These are phyloP conservation scores for Daldinia sp. DNA, from an alignment of 2,329 filamentous ascomycete genomes.

Conservation along the genomic window DNA sequence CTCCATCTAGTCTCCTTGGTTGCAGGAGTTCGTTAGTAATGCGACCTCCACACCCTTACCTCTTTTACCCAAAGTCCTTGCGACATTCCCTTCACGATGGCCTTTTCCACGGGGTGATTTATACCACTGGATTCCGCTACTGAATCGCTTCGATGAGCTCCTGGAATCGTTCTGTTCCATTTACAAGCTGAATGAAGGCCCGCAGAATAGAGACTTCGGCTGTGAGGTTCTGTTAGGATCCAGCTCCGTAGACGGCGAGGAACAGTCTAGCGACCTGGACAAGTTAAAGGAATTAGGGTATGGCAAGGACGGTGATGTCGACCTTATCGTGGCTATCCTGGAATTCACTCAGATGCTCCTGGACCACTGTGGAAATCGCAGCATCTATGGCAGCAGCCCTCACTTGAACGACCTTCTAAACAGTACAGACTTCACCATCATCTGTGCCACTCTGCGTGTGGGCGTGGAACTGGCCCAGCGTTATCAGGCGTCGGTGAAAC, in stretches of 20 bases:
- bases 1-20: slow-evolving; percentile 79
- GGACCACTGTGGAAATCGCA: slow-evolving; percentile 96
- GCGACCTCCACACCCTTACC: slow-evolving; percentile 77
- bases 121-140: slow-evolving; percentile 96
- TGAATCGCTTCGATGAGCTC: slow-evolving; percentile 93
- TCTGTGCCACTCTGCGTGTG: slow-evolving; percentile 83
- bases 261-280: slow-evolving; percentile 60
- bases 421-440: slow-evolving; percentile 82
- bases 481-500: slow-evolving; percentile 89
- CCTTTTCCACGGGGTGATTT: slow-evolving; percentile 94
- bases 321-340: slow-evolving; percentile 83
- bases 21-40: slow-evolving; percentile 81
- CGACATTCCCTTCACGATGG: slow-evolving; percentile 88
- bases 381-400: slow-evolving; percentile 93
- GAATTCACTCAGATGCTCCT: slow-evolving; percentile 88
- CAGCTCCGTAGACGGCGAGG: slow-evolving; percentile 65
- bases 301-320: slow-evolving; percentile 79
- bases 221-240: slow-evolving; percentile 73
- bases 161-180: slow-evolving; percentile 83
- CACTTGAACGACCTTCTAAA: slow-evolving; percentile 91
- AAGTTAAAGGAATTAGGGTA: slow-evolving; percentile 72
- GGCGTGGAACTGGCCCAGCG: slow-evolving; percentile 89
- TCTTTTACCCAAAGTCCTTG: slow-evolving; percentile 80
- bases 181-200: slow-evolving; percentile 83
- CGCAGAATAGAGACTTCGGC: slow-evolving; percentile 82